Conservation (phyloP, 148 eudicot genomes). For the Dianthus caryophyllus region DNA sequence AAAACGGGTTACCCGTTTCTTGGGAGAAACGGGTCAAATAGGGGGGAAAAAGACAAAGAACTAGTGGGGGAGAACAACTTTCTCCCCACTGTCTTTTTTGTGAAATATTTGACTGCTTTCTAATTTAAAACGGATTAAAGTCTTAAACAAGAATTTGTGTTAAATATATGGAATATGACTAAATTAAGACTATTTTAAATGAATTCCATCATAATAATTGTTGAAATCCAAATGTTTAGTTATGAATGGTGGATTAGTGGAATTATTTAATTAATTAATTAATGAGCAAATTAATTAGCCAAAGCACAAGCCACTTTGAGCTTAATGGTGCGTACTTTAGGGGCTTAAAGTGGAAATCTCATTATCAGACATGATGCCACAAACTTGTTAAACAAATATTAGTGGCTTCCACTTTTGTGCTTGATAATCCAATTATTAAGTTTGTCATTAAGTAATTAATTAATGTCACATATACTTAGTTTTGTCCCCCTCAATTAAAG, state of each 20-base stretch:
- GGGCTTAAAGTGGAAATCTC: constrained; percentile 27
- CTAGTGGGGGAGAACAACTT: too few relatives aligned
- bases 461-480: not conserved
- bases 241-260: constrained; percentile 2
- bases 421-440: constrained; percentile 6
- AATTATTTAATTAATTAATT: too few relatives aligned
- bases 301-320: constrained; percentile 22
- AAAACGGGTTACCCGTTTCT: too few relatives aligned
- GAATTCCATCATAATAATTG: not conserved
- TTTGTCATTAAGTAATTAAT: not conserved
- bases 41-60: too few relatives aligned
- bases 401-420: constrained; percentile 27
- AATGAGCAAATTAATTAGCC: too few relatives aligned
- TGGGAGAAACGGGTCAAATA: too few relatives aligned
- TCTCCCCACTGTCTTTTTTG: too few relatives aligned
- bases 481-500: constrained; percentile 13
- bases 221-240: constrained; percentile 18
- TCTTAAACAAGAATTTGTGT: too few relatives aligned
- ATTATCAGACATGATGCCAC: constrained; percentile 26
- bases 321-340: constrained; percentile 27
- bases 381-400: constrained; percentile 22
- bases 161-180: not conserved
- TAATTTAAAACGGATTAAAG: too few relatives aligned
- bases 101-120: too few relatives aligned
- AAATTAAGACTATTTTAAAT: not conserved